Evolutionary conservation across 257 asterid species (phyloP), one percentile per base, ranked within the genome.

Genomic region (Scutellaria barbata): DNA sequence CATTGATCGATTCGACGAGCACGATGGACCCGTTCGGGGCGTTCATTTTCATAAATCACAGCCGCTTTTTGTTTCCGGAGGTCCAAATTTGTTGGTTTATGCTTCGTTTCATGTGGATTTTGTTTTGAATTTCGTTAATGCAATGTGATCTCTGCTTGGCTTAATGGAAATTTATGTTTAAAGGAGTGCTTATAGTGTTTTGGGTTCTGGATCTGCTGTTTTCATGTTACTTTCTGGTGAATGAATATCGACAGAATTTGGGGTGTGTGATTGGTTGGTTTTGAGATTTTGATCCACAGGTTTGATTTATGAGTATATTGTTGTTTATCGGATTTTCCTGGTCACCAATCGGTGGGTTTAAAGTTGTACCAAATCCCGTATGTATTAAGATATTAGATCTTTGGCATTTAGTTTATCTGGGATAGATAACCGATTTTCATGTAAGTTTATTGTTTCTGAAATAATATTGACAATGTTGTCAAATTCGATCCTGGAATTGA

Each of bases 31-130:
- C 33, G 99, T 94, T 72, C 88, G 96, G 1, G 96, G 96, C 65
- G 93, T 94, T 54, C 95, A 91, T 78, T 91, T 94, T 51, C 99
- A 94, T 72, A 85, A 85, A 45, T 86, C 98, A 10, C 99, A 94
- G 79, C 98, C 98, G 5, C 92, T 94, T 5, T 94, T 94, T 54
- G 99, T 94, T 0, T 94, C 99, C 12, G 99, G 99, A 89, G 97
- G 99, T 95, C 47, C 53, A 40, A 47, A 43, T 69, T 65, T 74
- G 6, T 18, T 9, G 2, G 1, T 4, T 7, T 17, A 10, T 17
- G 7, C 33, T 22, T 37, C 41, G 39, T 39, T 17, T 10, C 0
- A 18, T 10, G 0, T 68, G 6, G 66, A 12, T 25, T 12, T 0
- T 22, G 56, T 18, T 62, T 37, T 42, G 52, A 11, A 11, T 71